Evolutionary conservation across 257 asterid genomes (phyloP), one percentile per base, ranked within the genome.

Genomic region (Capsicum chinense): DNA sequence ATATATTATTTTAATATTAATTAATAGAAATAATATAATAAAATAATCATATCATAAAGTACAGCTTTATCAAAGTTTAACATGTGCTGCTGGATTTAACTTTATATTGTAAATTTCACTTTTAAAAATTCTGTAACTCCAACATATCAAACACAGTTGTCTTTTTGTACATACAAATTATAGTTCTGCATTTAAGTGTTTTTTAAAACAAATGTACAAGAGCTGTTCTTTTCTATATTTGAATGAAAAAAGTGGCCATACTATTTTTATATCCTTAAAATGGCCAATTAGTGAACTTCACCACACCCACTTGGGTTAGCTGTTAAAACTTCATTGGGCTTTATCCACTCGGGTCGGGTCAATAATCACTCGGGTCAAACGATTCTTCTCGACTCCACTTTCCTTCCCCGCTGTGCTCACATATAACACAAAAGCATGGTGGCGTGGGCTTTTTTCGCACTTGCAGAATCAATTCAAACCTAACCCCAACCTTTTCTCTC

Each of bases 381-480:
- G 47, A 50, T 74, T 11, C 47, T 74, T 50, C 8, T 7, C 6
- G 81, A 74, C 81, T 42, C 56, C 54, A 39, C 56, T 76, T 52
- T 26, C 47, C 63, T 21, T 7, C 81, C 39, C n/a, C 21, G 52
- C 81, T 14, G 62, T 13, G 42, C 52, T 14, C 35, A 68, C 60
- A 52, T 52, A 76, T 50, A 76, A 76, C 48, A 3, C 13, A 52
- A 52, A 37, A 21, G 47, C 47, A 74, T 76, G 81, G 81, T 12
- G 81, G 81, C 81, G 63, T 7, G 63, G 81, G 0, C 39, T 21
- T 12, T 19, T 9, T 74, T 13, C 2, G 21, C 39, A 21, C 21
- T 52, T 21, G 5, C 81, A 26, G 48, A 76, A 26, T 50, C 58
- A 21, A 26, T 52, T 52, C 81, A 76, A 76, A 48, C 73, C 73